Conservation (phyloP, 179 eudicot genomes). For the Monotropa hypopitys region DNA sequence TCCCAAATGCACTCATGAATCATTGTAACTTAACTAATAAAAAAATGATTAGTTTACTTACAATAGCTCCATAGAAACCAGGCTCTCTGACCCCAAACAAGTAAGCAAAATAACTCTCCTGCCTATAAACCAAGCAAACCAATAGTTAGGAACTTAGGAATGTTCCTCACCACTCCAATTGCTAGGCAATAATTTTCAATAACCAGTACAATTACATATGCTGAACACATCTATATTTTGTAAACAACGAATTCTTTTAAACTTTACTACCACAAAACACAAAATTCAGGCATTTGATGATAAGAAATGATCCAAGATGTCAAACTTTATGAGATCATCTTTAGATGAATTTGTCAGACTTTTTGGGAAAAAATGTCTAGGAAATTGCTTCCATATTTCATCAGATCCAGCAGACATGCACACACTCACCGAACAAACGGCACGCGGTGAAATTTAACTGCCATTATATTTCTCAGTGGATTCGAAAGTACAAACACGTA, state of each 20-base stretch:
- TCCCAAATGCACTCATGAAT: not conserved
- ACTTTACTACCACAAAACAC: not conserved
- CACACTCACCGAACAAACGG: not conserved
- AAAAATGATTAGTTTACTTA: constrained; percentile 32
- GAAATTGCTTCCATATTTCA: not conserved
- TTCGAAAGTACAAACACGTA: not conserved
- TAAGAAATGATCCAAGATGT: not conserved
- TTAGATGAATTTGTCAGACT: not conserved
- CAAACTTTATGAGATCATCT: not conserved
- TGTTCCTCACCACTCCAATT: too few relatives aligned
- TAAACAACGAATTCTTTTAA: not conserved
- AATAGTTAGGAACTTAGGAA: constrained; percentile 10
- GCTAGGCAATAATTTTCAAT: not conserved
- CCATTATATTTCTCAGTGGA: not conserved
- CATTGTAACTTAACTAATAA: too few relatives aligned
- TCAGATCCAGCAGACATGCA: not conserved
- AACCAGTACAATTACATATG: not conserved
- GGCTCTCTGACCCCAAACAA: constrained; percentile 95
- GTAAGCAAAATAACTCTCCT: constrained; percentile 98
- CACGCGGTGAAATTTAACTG: not conserved
- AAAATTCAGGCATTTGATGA: not conserved
- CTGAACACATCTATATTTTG: not conserved
- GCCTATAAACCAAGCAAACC: constrained; percentile 34
- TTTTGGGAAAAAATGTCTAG: not conserved
- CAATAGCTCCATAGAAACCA: constrained; percentile 88